These are phyloP conservation scores for Microthlaspi erraticum DNA, from an alignment of 345 rosid genomes.

Conservation along the genomic window DNA sequence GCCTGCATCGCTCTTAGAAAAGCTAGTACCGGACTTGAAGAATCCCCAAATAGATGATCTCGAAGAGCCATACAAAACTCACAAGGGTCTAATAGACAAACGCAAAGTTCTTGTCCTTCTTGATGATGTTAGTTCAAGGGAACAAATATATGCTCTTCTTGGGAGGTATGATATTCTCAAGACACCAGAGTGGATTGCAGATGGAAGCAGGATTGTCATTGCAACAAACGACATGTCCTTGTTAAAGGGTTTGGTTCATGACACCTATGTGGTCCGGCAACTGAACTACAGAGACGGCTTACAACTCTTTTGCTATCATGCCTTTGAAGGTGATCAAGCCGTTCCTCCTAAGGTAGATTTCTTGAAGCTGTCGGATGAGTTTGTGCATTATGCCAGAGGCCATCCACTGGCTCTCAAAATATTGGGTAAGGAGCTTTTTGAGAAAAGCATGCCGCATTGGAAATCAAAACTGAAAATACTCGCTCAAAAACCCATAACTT, in stretches of 20 bases:
- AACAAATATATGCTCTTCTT: conserved; percentile 7
- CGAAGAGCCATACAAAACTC: background rate
- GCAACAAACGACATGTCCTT: conserved; percentile 34
- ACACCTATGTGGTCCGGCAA: conserved; percentile 5
- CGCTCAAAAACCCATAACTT: background rate
- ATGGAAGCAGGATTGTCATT: conserved; percentile 33
- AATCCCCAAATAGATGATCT: background rate
- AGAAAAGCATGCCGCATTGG: conserved; percentile 25
- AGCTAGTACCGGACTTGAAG: background rate
- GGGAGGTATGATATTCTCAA: no score
- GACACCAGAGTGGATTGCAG: conserved; percentile 26
- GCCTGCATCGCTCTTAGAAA: background rate
- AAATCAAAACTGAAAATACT: conserved; percentile 14
- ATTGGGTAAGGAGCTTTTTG: conserved; percentile 29
- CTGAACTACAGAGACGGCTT: conserved; percentile 22
- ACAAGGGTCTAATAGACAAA: background rate
- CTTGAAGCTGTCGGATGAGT: conserved; percentile 18
- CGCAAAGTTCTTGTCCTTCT: conserved; percentile 31
- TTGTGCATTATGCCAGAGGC: conserved; percentile 34
- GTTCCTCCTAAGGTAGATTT: conserved; percentile 1
- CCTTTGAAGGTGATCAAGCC: background rate
- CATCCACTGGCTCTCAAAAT: conserved; percentile 48
- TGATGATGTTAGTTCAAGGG: conserved; percentile 27
- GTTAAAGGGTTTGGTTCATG: background rate
- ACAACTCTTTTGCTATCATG: conserved; percentile 19